Evolutionary conservation across 108 stramenopile species (phyloP), one percentile per base, ranked within the genome.

Genomic region (Epithemia pelagica): DNA sequence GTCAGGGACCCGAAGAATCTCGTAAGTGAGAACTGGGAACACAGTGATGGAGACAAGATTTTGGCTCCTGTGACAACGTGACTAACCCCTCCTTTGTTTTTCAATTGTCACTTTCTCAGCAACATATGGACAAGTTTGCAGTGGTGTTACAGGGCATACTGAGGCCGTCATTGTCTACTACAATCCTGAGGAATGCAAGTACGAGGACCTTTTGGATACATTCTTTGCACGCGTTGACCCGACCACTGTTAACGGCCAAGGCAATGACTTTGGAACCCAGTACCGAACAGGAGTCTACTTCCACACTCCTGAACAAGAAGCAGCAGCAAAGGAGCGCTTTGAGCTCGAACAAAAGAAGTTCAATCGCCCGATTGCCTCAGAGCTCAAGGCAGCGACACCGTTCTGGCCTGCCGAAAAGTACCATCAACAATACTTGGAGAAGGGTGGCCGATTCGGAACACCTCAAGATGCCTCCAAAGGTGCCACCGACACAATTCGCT

Each of bases 321-420:
- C 62, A 28, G 53, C 68, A 22, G 83, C 82, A 21, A 52, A 58
- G 23, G 59, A 58, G 20, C 54, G 70, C 0, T 71, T 84, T 58
- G 54, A 59, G 53, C 27, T 59, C n/a, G 81, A 78, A 58, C 64
- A 81, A 32, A 31, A 64, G 30, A 69, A 72, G 27, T 78, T 71
- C 69, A 62, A 54, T 19, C 31, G 64, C 51, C 65, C 82, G 1
- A 78, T 90, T 56, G 88, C 86, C 8, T 80, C 85, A 10, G 91
- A 93, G 78, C 53, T 77, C 0, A 71, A 70, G 54, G 31, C 74
- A 23, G 82, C 85, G 18, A 65, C 10, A 65, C 75, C 87, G 15
- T 93, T 87, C 75, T 93, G 88, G 88, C 91, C 91, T 27, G 91
- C 91, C 58, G 91, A 93, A 67, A 75, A 70, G 21, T 89, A 87